These are phyloP conservation scores for Aspergillus sp. DNA, from an alignment of 2,329 filamentous ascomycete genomes.

Conservation along the genomic window DNA sequence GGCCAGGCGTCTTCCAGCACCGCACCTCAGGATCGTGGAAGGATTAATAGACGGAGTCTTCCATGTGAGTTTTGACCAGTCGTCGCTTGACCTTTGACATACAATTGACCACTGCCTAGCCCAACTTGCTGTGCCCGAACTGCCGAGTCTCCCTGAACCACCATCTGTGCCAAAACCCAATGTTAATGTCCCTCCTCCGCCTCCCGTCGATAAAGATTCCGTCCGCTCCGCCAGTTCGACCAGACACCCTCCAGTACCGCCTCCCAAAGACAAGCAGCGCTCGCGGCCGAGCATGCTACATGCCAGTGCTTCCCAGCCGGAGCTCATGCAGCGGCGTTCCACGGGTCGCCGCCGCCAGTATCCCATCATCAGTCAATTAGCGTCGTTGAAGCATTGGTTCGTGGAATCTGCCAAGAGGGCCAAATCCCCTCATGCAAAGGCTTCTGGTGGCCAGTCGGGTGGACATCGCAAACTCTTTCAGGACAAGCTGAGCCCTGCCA, in stretches of 20 bases:
- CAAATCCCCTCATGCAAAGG: conserved; percentile 45
- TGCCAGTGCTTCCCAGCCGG: conserved; percentile 63
- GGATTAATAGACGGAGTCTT: conserved; percentile 66
- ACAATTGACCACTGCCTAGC: conserved; percentile 5
- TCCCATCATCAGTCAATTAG: conserved; percentile 58
- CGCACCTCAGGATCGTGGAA: conserved; percentile 62
- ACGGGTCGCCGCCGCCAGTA: conserved; percentile 51
- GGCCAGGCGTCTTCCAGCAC: conserved; percentile 43
- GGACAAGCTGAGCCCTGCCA: conserved; percentile 33
- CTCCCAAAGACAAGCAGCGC: conserved; percentile 75
- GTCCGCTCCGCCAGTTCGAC: conserved; percentile 70
- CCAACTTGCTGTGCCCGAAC: conserved; percentile 61
- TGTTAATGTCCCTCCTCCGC: conserved; percentile 47
- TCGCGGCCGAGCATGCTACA: conserved; percentile 80
- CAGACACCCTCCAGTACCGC: conserved; percentile 66
- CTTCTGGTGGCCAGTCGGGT: conserved; percentile 18
- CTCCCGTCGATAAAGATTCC: conserved; percentile 65
- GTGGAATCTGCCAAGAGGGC: conserved; percentile 58
- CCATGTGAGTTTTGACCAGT: conserved; percentile 23
- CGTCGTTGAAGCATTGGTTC: conserved; percentile 64
- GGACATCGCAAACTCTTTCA: conserved; percentile 30
- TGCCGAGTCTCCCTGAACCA: conserved; percentile 66
- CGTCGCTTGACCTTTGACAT: not conserved
- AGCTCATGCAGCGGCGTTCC: conserved; percentile 49
- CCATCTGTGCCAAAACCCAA: conserved; percentile 26